Percentiles rank a stretch among this genome's conserved stretches.
Conservation (phyloP, 306 rosid genomes). For the Cucurbita moschata region DNA sequence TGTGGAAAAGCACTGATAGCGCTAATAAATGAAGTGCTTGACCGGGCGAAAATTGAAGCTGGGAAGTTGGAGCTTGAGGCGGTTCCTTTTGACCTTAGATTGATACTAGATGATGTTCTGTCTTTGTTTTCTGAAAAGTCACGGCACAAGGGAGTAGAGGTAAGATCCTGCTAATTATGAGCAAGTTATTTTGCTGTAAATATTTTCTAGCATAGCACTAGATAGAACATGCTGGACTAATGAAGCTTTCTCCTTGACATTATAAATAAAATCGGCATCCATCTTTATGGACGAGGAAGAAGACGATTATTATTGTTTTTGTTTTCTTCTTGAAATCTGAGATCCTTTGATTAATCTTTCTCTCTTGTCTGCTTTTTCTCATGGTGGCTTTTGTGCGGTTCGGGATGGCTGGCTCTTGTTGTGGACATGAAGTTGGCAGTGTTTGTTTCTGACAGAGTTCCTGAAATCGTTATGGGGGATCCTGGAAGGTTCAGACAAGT, state of each 20-base stretch:
- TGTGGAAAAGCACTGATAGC: conserved; percentile 94
- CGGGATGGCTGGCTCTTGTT: neutral
- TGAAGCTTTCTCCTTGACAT: neutral
- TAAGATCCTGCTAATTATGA: conserved; percentile 12
- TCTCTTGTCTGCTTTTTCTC: neutral
- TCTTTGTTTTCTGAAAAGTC: conserved; percentile 93
- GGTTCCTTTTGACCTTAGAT: conserved; percentile 79
- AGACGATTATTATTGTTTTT: neutral
- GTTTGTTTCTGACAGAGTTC: conserved; percentile 90
- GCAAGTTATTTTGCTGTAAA: neutral
- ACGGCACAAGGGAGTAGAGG: conserved; percentile 86
- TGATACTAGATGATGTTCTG: conserved; percentile 87
- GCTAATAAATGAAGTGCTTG: conserved; percentile 92
- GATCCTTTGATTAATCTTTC: neutral
- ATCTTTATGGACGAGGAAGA: neutral
- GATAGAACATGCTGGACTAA: neutral
- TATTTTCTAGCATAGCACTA: neutral
- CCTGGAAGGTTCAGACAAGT: conserved; percentile 96
- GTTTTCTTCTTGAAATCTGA: neutral
- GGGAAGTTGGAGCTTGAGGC: conserved; percentile 93
- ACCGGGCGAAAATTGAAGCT: conserved; percentile 93
- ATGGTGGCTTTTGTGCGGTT: neutral
- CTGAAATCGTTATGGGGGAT: conserved; percentile 79
- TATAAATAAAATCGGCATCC: neutral
- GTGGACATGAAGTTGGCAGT: conserved; percentile 70